These are phyloP conservation scores for Eucalyptus curtisii DNA, from an alignment of 345 rosid species.

Conservation along the genomic window DNA sequence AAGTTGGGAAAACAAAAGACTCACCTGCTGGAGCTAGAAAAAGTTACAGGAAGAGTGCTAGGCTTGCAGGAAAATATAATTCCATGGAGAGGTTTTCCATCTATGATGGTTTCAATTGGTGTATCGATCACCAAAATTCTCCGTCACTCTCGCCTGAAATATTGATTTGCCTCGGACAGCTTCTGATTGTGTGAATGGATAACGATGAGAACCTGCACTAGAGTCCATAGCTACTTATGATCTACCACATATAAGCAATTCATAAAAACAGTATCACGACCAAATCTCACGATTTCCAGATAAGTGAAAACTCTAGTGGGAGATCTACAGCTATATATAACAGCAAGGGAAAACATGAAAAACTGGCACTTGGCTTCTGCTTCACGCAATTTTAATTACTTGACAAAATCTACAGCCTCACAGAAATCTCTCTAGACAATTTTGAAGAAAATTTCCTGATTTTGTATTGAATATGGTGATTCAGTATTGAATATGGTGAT, in stretches of 20 bases:
- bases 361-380: background rate
- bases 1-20: background rate
- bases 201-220: conserved; percentile 38
- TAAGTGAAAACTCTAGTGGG: background rate
- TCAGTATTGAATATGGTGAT: too few relatives aligned
- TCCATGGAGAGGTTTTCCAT: conserved; percentile 75
- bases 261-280: background rate
- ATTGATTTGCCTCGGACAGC: conserved; percentile 37
- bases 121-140: conserved; percentile 41
- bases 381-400: background rate
- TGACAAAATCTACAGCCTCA: background rate
- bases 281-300: background rate
- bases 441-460: background rate
- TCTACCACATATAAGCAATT: background rate
- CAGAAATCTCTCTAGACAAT: background rate
- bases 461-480: background rate
- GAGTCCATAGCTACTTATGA: background rate
- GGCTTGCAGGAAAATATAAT: conserved; percentile 63
- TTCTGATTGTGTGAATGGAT: conserved; percentile 13
- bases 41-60: conserved; percentile 5
- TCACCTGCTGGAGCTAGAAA: conserved; percentile 30
- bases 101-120: conserved; percentile 68
- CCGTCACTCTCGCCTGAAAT: background rate
- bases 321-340: background rate
- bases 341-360: background rate